phyloP scores from a whole-genome alignment of 257 asterid genomes.

The Solanum tacnaense region DNA sequence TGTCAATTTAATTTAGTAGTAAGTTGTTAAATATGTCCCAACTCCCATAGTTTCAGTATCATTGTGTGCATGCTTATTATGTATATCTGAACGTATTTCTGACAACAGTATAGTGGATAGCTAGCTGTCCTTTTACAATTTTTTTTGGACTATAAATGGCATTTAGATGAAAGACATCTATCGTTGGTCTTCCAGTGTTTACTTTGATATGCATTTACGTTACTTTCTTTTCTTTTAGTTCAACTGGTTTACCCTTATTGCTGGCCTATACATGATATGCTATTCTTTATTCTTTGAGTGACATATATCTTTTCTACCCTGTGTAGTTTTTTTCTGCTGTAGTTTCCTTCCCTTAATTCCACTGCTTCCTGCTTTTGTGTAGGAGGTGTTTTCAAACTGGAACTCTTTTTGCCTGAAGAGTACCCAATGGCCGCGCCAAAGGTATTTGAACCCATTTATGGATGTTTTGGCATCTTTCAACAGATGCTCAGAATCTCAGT shows the following conservation, averaged over 20 bases:
- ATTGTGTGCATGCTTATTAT: not conserved
- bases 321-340: not conserved
- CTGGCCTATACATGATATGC: not conserved
- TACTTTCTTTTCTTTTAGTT: not conserved
- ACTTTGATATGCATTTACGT: not conserved
- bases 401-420: slow-evolving; percentile 92
- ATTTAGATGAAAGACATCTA: not conserved
- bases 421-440: slow-evolving; percentile 99
- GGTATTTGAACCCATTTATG: slow-evolving; percentile 24
- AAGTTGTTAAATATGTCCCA: not conserved
- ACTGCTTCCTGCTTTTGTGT: slow-evolving; percentile 2
- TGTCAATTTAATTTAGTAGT: not conserved
- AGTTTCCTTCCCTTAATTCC: not conserved
- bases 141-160: not conserved
- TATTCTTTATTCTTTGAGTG: not conserved
- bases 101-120: not conserved
- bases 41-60: not conserved
- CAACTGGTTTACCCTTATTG: not conserved
- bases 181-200: not conserved
- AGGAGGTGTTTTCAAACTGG: slow-evolving; percentile 99
- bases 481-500: not conserved
- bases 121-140: not conserved
- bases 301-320: not conserved
- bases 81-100: not conserved
- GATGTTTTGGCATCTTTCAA: not conserved